phyloP scores from a whole-genome alignment of 176 grass and related monocot species.

The Tuctoria greenei region DNA sequence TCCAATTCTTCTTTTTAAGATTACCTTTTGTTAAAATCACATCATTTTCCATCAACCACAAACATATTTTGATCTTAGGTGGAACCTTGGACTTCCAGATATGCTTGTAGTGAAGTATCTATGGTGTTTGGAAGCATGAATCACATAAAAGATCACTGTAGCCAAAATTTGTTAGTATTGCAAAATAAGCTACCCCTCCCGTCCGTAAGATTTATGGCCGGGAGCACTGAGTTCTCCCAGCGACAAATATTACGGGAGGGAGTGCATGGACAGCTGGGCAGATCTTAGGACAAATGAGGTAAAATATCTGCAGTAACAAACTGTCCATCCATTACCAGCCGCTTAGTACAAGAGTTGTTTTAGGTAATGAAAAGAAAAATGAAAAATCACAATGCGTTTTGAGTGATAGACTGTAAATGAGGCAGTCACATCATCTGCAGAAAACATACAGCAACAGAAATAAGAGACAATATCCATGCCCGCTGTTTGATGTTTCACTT shows the following conservation, averaged over 20 bases:
- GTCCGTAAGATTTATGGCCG: too few relatives aligned
- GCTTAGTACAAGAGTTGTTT: neutral
- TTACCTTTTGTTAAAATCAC: too few relatives aligned
- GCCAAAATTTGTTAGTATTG: neutral
- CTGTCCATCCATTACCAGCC: neutral
- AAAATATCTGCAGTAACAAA: neutral
- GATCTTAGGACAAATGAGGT: neutral
- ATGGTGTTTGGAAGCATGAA: neutral
- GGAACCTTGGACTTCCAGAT: too few relatives aligned
- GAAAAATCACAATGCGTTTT: neutral
- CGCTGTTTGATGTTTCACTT: neutral
- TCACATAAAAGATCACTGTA: neutral
- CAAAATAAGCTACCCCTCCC: neutral
- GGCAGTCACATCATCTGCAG: neutral
- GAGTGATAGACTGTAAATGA: neutral
- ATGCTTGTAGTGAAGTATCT: too few relatives aligned
- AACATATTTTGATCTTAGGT: too few relatives aligned
- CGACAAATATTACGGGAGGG: too few relatives aligned
- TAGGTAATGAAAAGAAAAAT: neutral
- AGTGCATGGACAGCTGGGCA: neutral
- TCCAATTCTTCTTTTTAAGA: too few relatives aligned
- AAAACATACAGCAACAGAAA: slow-evolving; percentile 5
- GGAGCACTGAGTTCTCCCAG: too few relatives aligned
- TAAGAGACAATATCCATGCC: neutral
- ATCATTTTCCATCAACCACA: too few relatives aligned